A percentile compares a stretch with the other conserved stretches of the same genome.
These are phyloP conservation scores for Neckera pumila DNA, from an alignment of 225 moss, liverwort and hornwort genomes.

Conservation along the genomic window DNA sequence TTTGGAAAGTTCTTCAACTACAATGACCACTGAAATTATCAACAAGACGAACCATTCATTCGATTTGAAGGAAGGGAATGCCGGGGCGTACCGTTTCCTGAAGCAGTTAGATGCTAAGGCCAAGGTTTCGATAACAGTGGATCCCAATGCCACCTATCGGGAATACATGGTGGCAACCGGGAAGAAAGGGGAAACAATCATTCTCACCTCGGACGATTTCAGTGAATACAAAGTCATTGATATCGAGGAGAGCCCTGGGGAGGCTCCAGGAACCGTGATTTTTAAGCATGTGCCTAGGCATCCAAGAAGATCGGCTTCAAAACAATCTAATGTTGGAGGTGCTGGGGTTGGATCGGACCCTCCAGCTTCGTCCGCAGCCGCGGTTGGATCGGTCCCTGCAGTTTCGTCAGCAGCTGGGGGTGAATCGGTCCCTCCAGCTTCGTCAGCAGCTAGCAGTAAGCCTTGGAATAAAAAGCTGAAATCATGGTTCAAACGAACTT, in stretches of 20 bases:
- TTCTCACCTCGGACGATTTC: background rate
- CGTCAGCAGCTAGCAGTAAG: background rate
- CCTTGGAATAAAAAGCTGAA: background rate
- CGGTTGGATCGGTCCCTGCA: background rate
- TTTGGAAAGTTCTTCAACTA: background rate
- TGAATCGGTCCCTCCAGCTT: background rate
- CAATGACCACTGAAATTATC: background rate
- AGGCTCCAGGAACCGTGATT: background rate
- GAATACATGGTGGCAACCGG: constrained; percentile 10
- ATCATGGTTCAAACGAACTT: background rate
- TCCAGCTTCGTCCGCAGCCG: background rate
- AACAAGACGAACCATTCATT: background rate
- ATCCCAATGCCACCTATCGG: constrained; percentile 13
- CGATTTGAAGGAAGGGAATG: constrained; percentile 9
- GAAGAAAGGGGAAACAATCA: background rate
- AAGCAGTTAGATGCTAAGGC: background rate
- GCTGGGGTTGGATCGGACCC: background rate
- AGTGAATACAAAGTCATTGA: background rate
- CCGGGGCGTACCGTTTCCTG: background rate
- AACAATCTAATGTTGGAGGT: background rate
- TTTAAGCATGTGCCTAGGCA: background rate
- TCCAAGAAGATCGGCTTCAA: background rate
- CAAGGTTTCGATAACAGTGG: background rate
- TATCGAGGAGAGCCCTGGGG: background rate
- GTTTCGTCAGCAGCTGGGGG: background rate